Percentiles rank a stretch among this genome's conserved stretches.
Conservation (phyloP, 2,329 filamentous ascomycete species). For the Nemania sp. region DNA sequence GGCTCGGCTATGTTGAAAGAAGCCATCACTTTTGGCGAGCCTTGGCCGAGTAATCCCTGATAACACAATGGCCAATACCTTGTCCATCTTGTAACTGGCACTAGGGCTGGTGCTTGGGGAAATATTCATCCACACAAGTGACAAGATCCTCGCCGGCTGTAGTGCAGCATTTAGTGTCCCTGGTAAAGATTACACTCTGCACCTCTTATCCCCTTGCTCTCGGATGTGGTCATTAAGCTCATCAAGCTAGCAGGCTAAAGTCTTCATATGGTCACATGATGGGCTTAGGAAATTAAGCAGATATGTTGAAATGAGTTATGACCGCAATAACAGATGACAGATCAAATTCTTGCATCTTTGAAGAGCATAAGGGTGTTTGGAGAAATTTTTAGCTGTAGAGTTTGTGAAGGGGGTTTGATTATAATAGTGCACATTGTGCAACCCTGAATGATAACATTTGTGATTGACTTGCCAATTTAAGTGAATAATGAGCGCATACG, state of each 20-base stretch:
- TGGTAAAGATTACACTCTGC: constrained; percentile 54
- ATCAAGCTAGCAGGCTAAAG: too few relatives aligned
- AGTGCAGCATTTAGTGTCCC: constrained; percentile 61
- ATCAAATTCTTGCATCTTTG: constrained; percentile 46
- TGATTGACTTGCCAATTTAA: constrained; percentile 2
- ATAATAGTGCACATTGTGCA: constrained; percentile 60
- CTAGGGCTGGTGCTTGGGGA: constrained; percentile 41
- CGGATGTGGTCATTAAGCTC: constrained; percentile 58
- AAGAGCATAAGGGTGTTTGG: constrained; percentile 49
- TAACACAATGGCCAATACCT: too few relatives aligned
- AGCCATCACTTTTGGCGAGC: background rate
- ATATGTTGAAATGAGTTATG: constrained; percentile 11
- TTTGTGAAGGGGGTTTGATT: constrained; percentile 56
- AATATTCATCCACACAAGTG: constrained; percentile 53
- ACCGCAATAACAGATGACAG: constrained; percentile 56
- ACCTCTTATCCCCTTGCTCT: constrained; percentile 46
- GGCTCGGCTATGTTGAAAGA: background rate
- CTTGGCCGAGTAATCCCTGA: background rate
- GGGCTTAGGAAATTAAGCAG: constrained; percentile 49
- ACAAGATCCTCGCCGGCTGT: constrained; percentile 52
- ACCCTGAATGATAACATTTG: constrained; percentile 48
- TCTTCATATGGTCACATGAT: constrained; percentile 55
- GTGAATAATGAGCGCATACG: constrained; percentile 1
- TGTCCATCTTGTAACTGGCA: background rate
- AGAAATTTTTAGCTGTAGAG: too few relatives aligned